Percentiles rank a stretch among this genome's conserved stretches.
phyloP scores from a whole-genome alignment of 805 yeast species.

The Zygoascus bituminiphila region DNA sequence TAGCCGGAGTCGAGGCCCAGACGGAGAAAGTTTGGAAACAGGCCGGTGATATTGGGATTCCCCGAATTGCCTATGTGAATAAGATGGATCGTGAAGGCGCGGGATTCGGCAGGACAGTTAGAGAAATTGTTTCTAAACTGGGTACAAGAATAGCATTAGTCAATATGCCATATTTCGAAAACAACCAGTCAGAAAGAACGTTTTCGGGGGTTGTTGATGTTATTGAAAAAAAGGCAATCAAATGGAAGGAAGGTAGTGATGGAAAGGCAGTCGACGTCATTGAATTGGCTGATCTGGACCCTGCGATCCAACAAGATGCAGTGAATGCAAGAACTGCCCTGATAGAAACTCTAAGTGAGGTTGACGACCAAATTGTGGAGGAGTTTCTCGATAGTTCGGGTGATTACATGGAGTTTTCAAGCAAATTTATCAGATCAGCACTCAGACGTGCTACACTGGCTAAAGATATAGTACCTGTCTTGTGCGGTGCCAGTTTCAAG shows the following conservation, averaged over 20 bases:
- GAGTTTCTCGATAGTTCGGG: conserved; percentile 61
- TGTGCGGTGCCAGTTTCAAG: conserved; percentile 88
- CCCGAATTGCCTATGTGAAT: conserved; percentile 73
- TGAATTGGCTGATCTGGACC: conserved; percentile 30
- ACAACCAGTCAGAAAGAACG: conserved; percentile 29
- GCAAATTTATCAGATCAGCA: conserved; percentile 45
- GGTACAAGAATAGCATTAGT: conserved; percentile 65
- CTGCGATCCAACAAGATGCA: conserved; percentile 18
- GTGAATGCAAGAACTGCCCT: conserved; percentile 56
- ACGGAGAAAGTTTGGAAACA: conserved; percentile 96
- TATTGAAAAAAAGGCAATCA: conserved; percentile 48
- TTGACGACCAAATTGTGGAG: conserved; percentile 71
- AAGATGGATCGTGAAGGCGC: conserved; percentile 98
- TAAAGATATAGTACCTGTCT: conserved; percentile 59
- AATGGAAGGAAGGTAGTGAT: conserved; percentile 33
- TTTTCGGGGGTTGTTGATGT: conserved; percentile 76
- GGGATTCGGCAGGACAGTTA: conserved; percentile 83
- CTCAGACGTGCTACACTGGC: conserved; percentile 55
- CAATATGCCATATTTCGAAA: conserved; percentile 68
- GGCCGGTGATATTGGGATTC: conserved; percentile 58
- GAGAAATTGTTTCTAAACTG: conserved; percentile 69
- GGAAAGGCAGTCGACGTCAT: conserved; percentile 46
- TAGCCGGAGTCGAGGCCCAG: conserved; percentile 97
- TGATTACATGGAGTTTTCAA: conserved; percentile 53
- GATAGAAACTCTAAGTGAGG: conserved; percentile 76